Base-by-base conservation (phyloP, 345 rosid genomes). In the Ceriops zippeliana region DNA sequence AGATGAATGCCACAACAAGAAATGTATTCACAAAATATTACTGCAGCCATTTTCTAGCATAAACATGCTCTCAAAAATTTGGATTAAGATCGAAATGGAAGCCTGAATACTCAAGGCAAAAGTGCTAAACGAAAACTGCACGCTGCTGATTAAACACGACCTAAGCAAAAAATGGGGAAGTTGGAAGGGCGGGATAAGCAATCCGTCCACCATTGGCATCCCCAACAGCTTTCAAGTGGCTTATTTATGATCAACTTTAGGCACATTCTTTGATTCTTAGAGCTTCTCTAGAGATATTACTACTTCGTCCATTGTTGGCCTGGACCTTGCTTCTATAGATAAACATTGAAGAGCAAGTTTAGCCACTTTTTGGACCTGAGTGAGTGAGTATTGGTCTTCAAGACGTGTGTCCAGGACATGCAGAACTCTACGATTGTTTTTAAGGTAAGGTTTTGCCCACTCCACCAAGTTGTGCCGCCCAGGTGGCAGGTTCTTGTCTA, bases 371-470 rank as follows among this genome's bases (percentile, higher is more conserved):
- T 71, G 81, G 65, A 88, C 97, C 88, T 76, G 46, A n/a, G 9
- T 28, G 7, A 77, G 74, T 1, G 85, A 58, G 75, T 84, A 90
- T 67, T 91, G 96, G 52, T 89, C 90, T 79, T 92, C 88, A 13
- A 95, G 80, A 62, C 98, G 89, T 66, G 79, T 81, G 70, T 95
- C 99, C 6, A 95, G 61, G 46, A 92, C 75, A 1, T 78, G 83
- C 61, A 87, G 85, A 22, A 89, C 34, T 78, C 84, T 95, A 47
- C 91, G 86, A 74, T 84, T 92, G 81, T 84, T 92, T 52, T 87
- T 83, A 26, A 95, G 86, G 78, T 81, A 89, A 1, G 99, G 99
- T 75, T 70, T 92, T 20, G 97, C 97, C 99, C 97, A 92, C 31
- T 89, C 93, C 52, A 95, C 98, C 6, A 95, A 87, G 70, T 80